phyloP scores from a whole-genome alignment of 192 early-diverging fungal genomes.

The Phlyctochytrium planicorne region DNA sequence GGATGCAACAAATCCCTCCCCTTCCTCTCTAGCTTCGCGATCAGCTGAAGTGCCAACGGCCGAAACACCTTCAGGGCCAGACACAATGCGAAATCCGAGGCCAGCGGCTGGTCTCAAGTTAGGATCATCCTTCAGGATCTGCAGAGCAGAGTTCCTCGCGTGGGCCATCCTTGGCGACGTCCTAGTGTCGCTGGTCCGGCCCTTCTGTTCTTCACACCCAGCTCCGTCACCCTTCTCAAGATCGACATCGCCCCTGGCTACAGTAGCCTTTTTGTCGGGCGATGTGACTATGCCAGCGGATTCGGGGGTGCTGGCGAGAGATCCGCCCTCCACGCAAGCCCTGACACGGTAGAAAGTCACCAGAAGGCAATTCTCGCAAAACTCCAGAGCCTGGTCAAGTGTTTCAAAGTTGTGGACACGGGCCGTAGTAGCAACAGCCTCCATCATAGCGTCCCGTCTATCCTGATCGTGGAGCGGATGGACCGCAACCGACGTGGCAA shows the following conservation, averaged over 20 bases:
- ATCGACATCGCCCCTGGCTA: background rate
- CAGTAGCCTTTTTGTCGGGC: background rate
- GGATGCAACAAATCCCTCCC: background rate
- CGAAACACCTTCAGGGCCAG: too few relatives aligned
- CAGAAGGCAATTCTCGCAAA: conserved; percentile 89
- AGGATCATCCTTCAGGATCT: conserved; percentile 21
- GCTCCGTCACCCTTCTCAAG: background rate
- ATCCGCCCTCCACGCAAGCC: conserved; percentile 23
- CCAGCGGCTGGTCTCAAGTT: too few relatives aligned
- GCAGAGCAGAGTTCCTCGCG: conserved; percentile 25
- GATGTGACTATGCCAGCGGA: background rate
- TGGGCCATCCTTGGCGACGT: conserved; percentile 32
- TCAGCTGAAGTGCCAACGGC: too few relatives aligned
- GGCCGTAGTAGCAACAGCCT: conserved; percentile 8
- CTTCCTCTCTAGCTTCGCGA: too few relatives aligned
- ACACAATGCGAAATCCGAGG: too few relatives aligned
- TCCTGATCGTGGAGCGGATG: background rate
- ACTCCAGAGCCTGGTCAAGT: conserved; percentile 88
- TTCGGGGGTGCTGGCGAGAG: background rate
- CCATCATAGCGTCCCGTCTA: background rate
- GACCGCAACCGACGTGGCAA: background rate
- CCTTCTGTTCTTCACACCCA: background rate
- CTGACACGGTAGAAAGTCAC: conserved; percentile 60
- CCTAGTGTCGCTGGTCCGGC: background rate
- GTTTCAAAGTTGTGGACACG: conserved; percentile 75